These are phyloP conservation scores for Apophysomyces ossiformis DNA, from an alignment of 371 early-diverging fungal species.

Conservation along the genomic window DNA sequence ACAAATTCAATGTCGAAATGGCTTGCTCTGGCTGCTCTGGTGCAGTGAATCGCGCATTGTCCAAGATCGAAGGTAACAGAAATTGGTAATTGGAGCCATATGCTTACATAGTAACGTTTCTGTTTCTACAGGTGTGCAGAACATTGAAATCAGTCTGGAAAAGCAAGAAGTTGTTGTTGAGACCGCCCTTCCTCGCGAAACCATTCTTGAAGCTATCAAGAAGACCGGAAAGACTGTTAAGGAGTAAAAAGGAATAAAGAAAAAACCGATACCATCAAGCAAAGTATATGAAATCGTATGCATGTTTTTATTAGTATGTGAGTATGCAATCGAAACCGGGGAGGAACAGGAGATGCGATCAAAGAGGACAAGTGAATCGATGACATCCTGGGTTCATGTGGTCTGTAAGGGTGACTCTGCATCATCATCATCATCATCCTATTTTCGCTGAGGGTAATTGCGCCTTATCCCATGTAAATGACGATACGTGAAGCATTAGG, in stretches of 20 bases:
- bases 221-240: slow-evolving; percentile 80
- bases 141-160: slow-evolving; percentile 70
- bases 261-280: slow-evolving; percentile 1
- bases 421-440: no score
- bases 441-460: no score
- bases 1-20: slow-evolving; percentile 84
- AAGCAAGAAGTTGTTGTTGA: slow-evolving; percentile 72
- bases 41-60: slow-evolving; percentile 77
- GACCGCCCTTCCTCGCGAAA: slow-evolving; percentile 52
- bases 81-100: background rate
- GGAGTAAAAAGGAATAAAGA: slow-evolving; percentile 35
- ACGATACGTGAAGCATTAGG: no score
- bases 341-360: no score
- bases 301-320: no score
- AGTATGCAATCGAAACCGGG: no score
- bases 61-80: slow-evolving; percentile 57
- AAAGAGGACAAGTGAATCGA: no score
- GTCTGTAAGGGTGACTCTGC: no score
- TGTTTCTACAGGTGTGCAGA: slow-evolving; percentile 49
- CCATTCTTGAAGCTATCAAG: slow-evolving; percentile 71
- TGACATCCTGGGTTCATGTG: no score
- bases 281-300: no score
- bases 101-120: background rate
- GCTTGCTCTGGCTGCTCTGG: slow-evolving; percentile 82
- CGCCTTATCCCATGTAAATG: no score